Percentiles rank a stretch among this genome's conserved stretches.
These are phyloP conservation scores for Podaxis sp. DNA, from an alignment of 768 basidiomycete genomes.

Conservation along the genomic window DNA sequence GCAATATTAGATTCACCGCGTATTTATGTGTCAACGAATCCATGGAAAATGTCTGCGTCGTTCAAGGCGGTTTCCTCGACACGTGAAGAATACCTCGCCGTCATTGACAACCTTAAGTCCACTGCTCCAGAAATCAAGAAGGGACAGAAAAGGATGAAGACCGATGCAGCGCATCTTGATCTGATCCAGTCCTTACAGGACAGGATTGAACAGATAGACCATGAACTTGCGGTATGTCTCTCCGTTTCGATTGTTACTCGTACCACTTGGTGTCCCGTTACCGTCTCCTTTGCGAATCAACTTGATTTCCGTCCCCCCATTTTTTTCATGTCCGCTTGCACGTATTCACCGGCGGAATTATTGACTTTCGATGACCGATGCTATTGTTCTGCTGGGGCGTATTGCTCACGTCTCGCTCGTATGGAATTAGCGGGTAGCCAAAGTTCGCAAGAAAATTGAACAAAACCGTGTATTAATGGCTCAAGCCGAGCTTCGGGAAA, in stretches of 20 bases:
- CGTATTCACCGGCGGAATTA: constrained; percentile 2
- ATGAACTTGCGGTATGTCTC: constrained; percentile 66
- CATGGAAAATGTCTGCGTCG: constrained; percentile 83
- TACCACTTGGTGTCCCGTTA: constrained; percentile 11
- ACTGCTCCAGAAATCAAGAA: constrained; percentile 44
- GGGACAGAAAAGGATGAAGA: constrained; percentile 50
- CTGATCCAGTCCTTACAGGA: constrained; percentile 63
- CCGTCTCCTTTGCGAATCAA: neutral
- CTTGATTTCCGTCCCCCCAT: constrained; percentile 3
- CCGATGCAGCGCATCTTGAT: constrained; percentile 57
- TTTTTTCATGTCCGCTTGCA: neutral
- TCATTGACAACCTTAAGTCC: constrained; percentile 60
- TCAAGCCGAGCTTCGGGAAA: constrained; percentile 77
- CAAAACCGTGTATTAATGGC: constrained; percentile 62
- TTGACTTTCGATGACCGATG: neutral
- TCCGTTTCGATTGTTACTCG: constrained; percentile 14
- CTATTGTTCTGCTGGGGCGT: neutral
- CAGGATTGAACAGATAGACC: constrained; percentile 64
- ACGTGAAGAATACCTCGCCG: constrained; percentile 66
- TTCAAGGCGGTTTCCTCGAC: constrained; percentile 73
- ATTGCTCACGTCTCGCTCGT: neutral
- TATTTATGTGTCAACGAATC: constrained; percentile 81
- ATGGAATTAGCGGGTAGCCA: constrained; percentile 60
- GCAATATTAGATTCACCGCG: constrained; percentile 72
- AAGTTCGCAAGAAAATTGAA: constrained; percentile 66